These are phyloP conservation scores for Cubamyces sp. DNA, from an alignment of 768 basidiomycete species.

Conservation along the genomic window DNA sequence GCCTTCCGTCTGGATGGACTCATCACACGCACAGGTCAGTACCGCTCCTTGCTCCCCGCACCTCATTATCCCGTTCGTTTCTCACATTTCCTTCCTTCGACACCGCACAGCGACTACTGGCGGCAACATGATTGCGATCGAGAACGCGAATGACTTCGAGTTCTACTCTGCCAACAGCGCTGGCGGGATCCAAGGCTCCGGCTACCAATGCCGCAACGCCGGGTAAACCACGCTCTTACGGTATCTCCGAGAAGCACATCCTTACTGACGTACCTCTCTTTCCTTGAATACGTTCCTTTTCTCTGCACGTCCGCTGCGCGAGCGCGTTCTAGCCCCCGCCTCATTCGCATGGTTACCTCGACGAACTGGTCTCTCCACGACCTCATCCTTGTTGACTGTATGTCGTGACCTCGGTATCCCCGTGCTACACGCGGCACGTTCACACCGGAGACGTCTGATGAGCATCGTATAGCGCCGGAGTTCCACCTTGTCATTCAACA, in stretches of 20 bases:
- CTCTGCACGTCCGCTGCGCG: too few relatives aligned
- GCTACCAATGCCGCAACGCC: conserved; percentile 36
- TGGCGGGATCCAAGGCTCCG: conserved; percentile 36
- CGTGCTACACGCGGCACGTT: neutral
- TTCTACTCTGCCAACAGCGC: conserved; percentile 36
- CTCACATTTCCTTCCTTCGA: neutral
- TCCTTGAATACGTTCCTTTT: too few relatives aligned
- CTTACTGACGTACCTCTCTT: neutral
- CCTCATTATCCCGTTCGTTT: neutral
- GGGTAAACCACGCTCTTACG: conserved; percentile 27
- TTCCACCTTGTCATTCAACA: conserved; percentile 37
- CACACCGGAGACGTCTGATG: neutral
- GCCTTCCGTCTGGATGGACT: conserved; percentile 37
- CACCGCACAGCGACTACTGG: conserved; percentile 25
- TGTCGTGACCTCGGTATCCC: neutral
- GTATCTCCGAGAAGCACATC: neutral
- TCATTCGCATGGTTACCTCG: conserved; percentile 35
- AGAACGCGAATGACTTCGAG: conserved; percentile 38
- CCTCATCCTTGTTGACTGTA: conserved; percentile 38
- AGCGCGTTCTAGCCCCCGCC: conserved; percentile 25
- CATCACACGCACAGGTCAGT: conserved; percentile 34
- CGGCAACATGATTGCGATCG: conserved; percentile 38
- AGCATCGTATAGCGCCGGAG: conserved; percentile 30
- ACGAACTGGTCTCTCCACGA: conserved; percentile 38
- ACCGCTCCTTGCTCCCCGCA: neutral